Evolutionary conservation across 208 protist species (phyloP), one percentile per base, ranked within the genome.

Genomic region (Leishmania braziliensis): DNA sequence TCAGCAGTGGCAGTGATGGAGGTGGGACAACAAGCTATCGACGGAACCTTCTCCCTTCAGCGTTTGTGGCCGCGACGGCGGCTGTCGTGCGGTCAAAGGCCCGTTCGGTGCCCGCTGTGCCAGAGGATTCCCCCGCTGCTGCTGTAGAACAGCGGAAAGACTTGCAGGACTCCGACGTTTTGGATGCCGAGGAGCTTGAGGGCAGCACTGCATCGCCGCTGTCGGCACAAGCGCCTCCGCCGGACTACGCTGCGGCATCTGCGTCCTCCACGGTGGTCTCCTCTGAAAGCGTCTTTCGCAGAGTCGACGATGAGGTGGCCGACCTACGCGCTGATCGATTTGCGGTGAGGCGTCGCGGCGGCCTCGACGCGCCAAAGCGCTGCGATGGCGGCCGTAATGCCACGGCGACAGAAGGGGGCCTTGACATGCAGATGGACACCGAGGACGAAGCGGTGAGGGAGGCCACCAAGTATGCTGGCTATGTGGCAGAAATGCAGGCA

Each of bases 391-490:
- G 16, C 66, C 3, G 33, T 9, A 56, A 76, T 33, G 70, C 14
- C 18, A 33, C 62, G 6, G 78, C 10, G 36, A 39, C 18, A 23
- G 63, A 50, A 16, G 6, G 23, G 0, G 70, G 46, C 48, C 81
- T 91, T 6, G 71, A 90, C 16, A 51, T 95, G 69, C 77, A 89
- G 82, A 78, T 94, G 72, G 88, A 96, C 75, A 70, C 65, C 33
- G 83, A 90, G 18, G 90, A 95, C 60, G 90, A 87, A 16, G 93
- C 91, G 65, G 88, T 96, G 60, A 82, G 72, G 75, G 91, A 93
- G 88, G 90, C 91, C n/a, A 94, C 80, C 54, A 89, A 89, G 77
- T 88, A 93, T 76, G 89, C 91, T 10, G 81, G 68, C 43, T 60
- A 71, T 10, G 39, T 90, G 33, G 77, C 78, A 12, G 82, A 78